phyloP scores from a whole-genome alignment of 306 rosid genomes.

The Trichosanthes cucumerina region DNA sequence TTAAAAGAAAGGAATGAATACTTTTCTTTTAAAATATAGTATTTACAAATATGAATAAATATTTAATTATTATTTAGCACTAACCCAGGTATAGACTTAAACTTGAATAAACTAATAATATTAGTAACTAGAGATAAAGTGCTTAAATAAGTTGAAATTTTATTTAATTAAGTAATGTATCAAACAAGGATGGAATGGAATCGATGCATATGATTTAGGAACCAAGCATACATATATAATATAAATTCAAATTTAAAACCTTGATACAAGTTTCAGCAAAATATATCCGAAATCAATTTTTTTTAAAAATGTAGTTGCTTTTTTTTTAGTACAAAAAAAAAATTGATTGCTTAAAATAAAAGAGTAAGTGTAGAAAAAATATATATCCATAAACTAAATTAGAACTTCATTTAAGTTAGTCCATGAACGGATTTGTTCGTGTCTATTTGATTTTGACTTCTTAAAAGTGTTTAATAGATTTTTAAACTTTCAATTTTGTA shows the following conservation, averaged over 20 bases:
- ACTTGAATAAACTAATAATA: too few relatives aligned
- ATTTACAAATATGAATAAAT: too few relatives aligned
- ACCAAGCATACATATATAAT: background rate
- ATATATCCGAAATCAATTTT: background rate
- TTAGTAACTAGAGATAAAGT: background rate
- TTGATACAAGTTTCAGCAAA: background rate
- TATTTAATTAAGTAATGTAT: background rate
- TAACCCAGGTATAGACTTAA: background rate
- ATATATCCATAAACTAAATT: background rate
- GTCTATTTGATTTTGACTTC: too few relatives aligned
- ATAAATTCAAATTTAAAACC: background rate
- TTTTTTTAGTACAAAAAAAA: too few relatives aligned
- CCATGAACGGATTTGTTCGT: too few relatives aligned
- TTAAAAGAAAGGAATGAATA: too few relatives aligned
- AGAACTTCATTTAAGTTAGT: background rate
- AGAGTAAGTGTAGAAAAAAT: background rate
- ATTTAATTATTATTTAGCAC: background rate
- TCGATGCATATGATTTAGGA: background rate
- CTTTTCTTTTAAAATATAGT: too few relatives aligned
- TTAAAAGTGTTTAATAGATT: too few relatives aligned
- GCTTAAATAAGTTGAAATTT: background rate
- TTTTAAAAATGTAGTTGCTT: background rate
- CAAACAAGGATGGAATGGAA: constrained; percentile 5
- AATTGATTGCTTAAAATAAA: background rate
- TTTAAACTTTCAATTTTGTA: too few relatives aligned